phyloP scores from a whole-genome alignment of 495 filamentous ascomycete genomes.

The Endocarpon pusillum region DNA sequence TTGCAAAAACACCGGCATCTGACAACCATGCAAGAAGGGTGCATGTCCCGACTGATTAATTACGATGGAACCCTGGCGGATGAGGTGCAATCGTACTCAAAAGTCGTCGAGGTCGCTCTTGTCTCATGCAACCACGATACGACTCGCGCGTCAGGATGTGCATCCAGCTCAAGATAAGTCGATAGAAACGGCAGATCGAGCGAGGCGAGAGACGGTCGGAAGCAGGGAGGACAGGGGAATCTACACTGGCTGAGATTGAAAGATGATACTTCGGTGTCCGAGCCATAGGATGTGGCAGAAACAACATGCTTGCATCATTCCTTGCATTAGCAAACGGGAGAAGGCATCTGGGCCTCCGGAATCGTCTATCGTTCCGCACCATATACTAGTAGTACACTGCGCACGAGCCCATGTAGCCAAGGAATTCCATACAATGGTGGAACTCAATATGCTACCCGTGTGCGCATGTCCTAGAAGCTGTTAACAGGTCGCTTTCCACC shows the following conservation, averaged over 20 bases:
- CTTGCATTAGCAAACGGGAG: background rate
- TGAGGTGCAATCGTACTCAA: slow-evolving; percentile 35
- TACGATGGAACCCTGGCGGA: slow-evolving; percentile 28
- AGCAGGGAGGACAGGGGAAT: slow-evolving; percentile 3
- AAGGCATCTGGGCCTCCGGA: background rate
- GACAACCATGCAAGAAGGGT: too few species aligned
- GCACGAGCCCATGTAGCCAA: slow-evolving; percentile 2
- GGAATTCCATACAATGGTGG: slow-evolving; percentile 4
- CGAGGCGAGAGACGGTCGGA: slow-evolving; percentile 35
- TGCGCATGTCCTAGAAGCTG: slow-evolving; percentile 57
- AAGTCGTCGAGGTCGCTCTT: slow-evolving; percentile 32
- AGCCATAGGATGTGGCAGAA: slow-evolving; percentile 4
- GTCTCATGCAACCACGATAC: slow-evolving; percentile 28
- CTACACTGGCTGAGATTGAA: slow-evolving; percentile 7
- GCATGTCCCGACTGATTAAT: slow-evolving; percentile 36
- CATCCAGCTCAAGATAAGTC: slow-evolving; percentile 42
- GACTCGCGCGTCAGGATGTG: slow-evolving; percentile 12
- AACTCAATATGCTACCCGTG: slow-evolving; percentile 60
- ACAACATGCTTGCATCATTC: background rate
- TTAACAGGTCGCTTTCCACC: background rate
- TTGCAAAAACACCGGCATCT: too few species aligned
- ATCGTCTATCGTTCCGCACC: background rate
- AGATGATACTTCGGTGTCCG: slow-evolving; percentile 2
- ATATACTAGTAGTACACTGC: background rate
- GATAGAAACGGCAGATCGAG: slow-evolving; percentile 31